Conservation (phyloP, 306 rosid species). For the Spatholobus suberectus region DNA sequence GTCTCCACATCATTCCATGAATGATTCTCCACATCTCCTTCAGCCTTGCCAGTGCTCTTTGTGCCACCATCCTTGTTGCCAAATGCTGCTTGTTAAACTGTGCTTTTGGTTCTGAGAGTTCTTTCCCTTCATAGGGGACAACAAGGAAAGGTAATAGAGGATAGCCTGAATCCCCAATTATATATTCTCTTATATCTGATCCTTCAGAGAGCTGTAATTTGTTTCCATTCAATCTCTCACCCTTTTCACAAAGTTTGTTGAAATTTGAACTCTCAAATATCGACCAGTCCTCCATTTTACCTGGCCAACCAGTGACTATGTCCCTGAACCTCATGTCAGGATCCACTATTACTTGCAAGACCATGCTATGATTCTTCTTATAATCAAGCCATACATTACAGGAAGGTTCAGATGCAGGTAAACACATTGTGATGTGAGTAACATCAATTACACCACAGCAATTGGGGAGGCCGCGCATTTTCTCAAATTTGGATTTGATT, state of each 20-base stretch:
- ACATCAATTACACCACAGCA: conserved; percentile 82
- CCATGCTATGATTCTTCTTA: conserved; percentile 85
- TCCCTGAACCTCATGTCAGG: conserved; percentile 85
- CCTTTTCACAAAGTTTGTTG: conserved; percentile 64
- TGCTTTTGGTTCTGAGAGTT: conserved; percentile 55
- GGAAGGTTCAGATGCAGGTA: conserved; percentile 68
- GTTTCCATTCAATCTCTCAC: conserved; percentile 75
- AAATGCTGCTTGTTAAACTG: conserved; percentile 70
- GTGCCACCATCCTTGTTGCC: conserved; percentile 73
- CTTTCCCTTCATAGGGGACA: conserved; percentile 81
- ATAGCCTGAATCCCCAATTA: conserved; percentile 85
- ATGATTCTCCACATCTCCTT: conserved; percentile 93
- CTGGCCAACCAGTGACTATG: conserved; percentile 92
- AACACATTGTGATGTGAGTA: conserved; percentile 79
- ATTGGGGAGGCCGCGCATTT: conserved; percentile 76
- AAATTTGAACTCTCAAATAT: conserved; percentile 74
- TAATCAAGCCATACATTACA: conserved; percentile 82
- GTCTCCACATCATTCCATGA: conserved; percentile 94
- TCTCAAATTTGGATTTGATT: conserved; percentile 79
- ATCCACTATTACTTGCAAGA: conserved; percentile 90
- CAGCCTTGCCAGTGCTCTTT: conserved; percentile 73
- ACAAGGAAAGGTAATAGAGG: conserved; percentile 81
- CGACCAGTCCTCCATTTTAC: conserved; percentile 69
- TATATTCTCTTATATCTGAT: conserved; percentile 74
- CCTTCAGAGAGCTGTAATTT: conserved; percentile 53